These are phyloP conservation scores for Botrytis porri DNA, from an alignment of 2,329 filamentous ascomycete species.

Conservation along the genomic window DNA sequence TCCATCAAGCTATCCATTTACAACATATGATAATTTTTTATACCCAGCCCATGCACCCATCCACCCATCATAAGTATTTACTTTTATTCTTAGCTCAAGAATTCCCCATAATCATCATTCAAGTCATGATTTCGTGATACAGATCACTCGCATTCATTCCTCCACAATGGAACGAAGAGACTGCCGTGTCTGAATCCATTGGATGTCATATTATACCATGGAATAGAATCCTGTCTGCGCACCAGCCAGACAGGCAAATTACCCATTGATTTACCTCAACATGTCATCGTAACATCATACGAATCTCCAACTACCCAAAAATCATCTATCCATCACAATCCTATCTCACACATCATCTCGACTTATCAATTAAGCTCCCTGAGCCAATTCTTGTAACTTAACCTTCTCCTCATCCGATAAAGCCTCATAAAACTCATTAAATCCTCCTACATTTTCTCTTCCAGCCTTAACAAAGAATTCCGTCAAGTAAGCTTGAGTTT, in stretches of 20 bases:
- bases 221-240: not conserved
- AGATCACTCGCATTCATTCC: not conserved
- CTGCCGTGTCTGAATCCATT: not conserved
- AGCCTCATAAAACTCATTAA: slow-evolving; percentile 40
- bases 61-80: not conserved
- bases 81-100: not conserved
- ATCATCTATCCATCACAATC: not conserved
- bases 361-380: slow-evolving; percentile 18
- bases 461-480: slow-evolving; percentile 67
- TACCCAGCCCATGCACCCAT: not conserved
- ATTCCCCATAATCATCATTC: not conserved
- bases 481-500: slow-evolving; percentile 80
- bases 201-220: not conserved
- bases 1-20: not conserved
- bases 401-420: slow-evolving; percentile 45
- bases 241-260: not conserved
- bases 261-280: not conserved
- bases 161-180: not conserved
- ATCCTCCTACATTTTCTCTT: slow-evolving; percentile 39
- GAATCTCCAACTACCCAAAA: not conserved
- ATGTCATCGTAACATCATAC: not conserved
- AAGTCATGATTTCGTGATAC: not conserved
- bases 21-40: not conserved
- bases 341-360: not conserved
- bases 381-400: slow-evolving; percentile 44